Conservation (phyloP, 1,139 yeast genomes). For the Saccharomycopsis crataegensis region DNA sequence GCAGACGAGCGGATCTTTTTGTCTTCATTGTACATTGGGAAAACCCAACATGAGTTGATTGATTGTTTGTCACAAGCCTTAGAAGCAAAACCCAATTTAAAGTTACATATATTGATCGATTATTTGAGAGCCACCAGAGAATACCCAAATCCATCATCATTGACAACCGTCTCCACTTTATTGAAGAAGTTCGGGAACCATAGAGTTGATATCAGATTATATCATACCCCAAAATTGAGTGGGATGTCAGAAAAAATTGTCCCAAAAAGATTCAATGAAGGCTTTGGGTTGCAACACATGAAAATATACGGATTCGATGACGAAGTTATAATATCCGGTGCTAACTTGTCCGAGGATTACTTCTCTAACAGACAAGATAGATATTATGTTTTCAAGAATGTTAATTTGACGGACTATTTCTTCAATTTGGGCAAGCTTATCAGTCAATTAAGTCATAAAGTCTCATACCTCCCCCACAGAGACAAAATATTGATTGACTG, state of each 20-base stretch:
- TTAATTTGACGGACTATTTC: constrained; percentile 62
- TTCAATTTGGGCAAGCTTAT: constrained; percentile 60
- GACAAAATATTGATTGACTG: constrained; percentile 57
- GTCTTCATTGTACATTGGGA: constrained; percentile 84
- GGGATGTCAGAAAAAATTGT: constrained; percentile 59
- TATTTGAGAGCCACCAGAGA: constrained; percentile 92
- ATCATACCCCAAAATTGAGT: constrained; percentile 79
- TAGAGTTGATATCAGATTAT: constrained; percentile 75
- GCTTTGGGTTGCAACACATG: constrained; percentile 94
- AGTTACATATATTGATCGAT: constrained; percentile 72
- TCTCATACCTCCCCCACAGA: constrained; percentile 38
- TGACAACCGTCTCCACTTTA: constrained; percentile 55
- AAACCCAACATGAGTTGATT: constrained; percentile 66
- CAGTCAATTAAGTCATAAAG: constrained; percentile 60
- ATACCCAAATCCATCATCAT: constrained; percentile 72
- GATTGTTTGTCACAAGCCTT: constrained; percentile 56
- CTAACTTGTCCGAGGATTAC: constrained; percentile 83
- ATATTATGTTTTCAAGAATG: constrained; percentile 63
- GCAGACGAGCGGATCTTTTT: constrained; percentile 64
- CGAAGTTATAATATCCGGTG: constrained; percentile 84
- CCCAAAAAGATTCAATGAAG: constrained; percentile 86
- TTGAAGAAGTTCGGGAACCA: constrained; percentile 56
- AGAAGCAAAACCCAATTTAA: constrained; percentile 47
- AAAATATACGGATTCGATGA: constrained; percentile 92
- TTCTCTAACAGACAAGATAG: constrained; percentile 96